Evolutionary conservation across 805 yeast species (phyloP).

Genomic region (Zygoascus flipseniorum): DNA sequence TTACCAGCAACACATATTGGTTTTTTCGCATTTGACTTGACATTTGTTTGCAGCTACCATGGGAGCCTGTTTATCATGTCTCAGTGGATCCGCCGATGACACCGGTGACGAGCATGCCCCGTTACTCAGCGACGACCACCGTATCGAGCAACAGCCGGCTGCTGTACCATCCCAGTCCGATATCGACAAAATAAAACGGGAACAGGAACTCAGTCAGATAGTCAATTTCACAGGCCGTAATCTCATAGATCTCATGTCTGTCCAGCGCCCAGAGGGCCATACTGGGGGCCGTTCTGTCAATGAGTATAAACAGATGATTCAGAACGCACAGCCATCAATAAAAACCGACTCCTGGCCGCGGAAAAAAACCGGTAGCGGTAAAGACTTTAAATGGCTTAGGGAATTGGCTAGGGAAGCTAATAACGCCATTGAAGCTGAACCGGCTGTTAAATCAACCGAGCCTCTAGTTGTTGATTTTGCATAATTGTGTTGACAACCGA

Average conservation of each 20-base stretch:
- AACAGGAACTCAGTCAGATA: conserved; percentile 12
- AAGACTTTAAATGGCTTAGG: conserved; percentile 11
- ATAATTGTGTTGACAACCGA: neutral
- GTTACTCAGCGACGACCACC: neutral
- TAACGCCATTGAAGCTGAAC: conserved; percentile 11
- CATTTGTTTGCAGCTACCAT: neutral
- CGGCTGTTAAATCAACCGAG: conserved; percentile 2
- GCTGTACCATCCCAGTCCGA: neutral
- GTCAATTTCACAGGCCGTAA: conserved; percentile 15
- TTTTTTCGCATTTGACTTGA: neutral
- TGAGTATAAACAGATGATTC: conserved; percentile 11
- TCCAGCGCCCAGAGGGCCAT: conserved; percentile 13
- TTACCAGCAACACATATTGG: neutral
- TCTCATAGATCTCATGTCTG: conserved; percentile 16
- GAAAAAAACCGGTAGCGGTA: neutral
- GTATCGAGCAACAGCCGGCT: neutral
- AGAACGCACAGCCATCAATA: neutral
- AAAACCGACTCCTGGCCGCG: neutral
- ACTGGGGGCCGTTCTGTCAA: conserved; percentile 8
- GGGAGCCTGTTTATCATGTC: conserved; percentile 17
- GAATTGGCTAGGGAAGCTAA: conserved; percentile 11
- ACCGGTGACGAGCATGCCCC: conserved; percentile 7
- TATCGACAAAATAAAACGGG: conserved; percentile 8
- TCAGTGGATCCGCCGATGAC: conserved; percentile 5
- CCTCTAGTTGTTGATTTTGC: neutral